phyloP scores from a whole-genome alignment of 257 asterid species.

The Echites panduratus region DNA sequence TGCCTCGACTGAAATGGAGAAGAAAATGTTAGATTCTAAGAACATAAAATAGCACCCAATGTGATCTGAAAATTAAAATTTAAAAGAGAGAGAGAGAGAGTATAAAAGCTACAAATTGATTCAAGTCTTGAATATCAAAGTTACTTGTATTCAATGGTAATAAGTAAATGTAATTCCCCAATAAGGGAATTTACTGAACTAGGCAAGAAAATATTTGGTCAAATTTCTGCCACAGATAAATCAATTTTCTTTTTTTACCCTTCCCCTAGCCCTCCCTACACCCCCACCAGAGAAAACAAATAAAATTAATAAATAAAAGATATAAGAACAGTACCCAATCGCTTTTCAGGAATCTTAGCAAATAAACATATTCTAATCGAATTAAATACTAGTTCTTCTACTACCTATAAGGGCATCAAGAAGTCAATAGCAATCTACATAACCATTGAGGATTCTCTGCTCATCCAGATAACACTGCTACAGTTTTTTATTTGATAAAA shows the following conservation, averaged over 20 bases:
- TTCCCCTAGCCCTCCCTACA: too few relatives aligned
- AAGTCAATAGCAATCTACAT: too few relatives aligned
- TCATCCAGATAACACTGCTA: too few relatives aligned
- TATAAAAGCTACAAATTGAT: not conserved
- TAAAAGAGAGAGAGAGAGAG: not conserved
- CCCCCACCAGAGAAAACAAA: not conserved
- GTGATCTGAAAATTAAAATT: not conserved
- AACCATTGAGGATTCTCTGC: not conserved
- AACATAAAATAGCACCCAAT: not conserved
- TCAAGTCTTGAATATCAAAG: not conserved
- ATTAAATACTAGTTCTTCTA: not conserved
- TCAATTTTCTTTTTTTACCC: too few relatives aligned
- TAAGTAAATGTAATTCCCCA: not conserved
- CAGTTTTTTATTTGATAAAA: not conserved
- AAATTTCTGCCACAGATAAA: not conserved
- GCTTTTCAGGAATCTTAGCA: not conserved
- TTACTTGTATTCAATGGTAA: not conserved
- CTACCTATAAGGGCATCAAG: not conserved
- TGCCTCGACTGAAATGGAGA: conserved; percentile 77
- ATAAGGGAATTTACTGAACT: not conserved
- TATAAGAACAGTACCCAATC: not conserved
- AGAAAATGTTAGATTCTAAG: conserved; percentile 10
- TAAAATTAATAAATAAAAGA: not conserved
- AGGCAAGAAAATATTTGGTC: not conserved
- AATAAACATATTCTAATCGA: not conserved